phyloP scores from a whole-genome alignment of 306 rosid species.

The Purshia tridentata region DNA sequence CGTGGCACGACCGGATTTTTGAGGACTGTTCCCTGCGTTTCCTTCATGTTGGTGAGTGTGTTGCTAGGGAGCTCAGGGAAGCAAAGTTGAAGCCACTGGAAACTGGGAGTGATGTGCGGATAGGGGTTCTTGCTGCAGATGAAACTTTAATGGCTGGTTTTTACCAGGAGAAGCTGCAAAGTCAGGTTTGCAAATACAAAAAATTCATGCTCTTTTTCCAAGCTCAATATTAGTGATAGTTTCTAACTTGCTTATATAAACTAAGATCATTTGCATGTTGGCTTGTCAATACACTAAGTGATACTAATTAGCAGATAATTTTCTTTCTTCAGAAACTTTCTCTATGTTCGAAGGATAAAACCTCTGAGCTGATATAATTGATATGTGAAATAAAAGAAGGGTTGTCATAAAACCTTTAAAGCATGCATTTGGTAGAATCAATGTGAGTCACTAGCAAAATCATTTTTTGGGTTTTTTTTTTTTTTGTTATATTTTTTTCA shows the following conservation, averaged over 20 bases:
- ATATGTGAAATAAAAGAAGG: too few species aligned
- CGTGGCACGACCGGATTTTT: constrained; percentile 53
- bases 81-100: constrained; percentile 58
- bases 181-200: constrained; percentile 38
- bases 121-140: constrained; percentile 53
- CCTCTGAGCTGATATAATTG: too few species aligned
- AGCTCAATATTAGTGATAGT: not conserved
- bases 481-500: not conserved
- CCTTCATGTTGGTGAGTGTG: constrained; percentile 71
- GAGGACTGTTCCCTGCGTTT: constrained; percentile 51
- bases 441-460: not conserved
- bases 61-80: constrained; percentile 56
- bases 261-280: not conserved
- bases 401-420: too few species aligned
- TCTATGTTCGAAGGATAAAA: too few species aligned
- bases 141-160: constrained; percentile 36
- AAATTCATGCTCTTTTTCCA: too few species aligned
- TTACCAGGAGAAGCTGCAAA: constrained; percentile 54
- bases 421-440: too few species aligned
- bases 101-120: constrained; percentile 43
- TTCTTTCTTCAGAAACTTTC: too few species aligned
- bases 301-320: too few species aligned
- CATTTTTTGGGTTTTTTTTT: not conserved
- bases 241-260: not conserved
- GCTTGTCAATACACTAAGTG: too few species aligned